phyloP scores from a whole-genome alignment of 2,329 filamentous ascomycete genomes.

The Botryotinia calthae region DNA sequence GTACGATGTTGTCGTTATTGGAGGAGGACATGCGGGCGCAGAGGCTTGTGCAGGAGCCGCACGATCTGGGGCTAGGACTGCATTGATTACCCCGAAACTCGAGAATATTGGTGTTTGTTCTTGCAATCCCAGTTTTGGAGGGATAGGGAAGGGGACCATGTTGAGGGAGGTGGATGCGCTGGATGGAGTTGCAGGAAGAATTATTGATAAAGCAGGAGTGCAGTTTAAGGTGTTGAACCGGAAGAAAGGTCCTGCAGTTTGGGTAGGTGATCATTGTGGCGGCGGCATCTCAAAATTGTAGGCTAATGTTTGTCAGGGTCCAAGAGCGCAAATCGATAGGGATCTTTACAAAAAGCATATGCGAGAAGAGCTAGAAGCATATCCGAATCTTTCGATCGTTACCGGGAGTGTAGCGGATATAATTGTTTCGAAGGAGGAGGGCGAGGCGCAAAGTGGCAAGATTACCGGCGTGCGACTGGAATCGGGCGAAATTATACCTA shows the following conservation, averaged over 20 bases:
- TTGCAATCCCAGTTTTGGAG: conserved; percentile 95
- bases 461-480: conserved; percentile 86
- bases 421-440: conserved; percentile 60
- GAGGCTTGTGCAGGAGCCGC: conserved; percentile 92
- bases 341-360: conserved; percentile 86
- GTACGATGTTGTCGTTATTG: conserved; percentile 93
- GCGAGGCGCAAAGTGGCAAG: conserved; percentile 57
- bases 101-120: conserved; percentile 93
- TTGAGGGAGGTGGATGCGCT: conserved; percentile 92
- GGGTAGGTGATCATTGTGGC: conserved; percentile 47
- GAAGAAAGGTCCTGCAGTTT: conserved; percentile 90
- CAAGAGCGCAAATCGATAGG: conserved; percentile 92
- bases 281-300: not conserved
- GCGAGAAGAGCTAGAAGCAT: conserved; percentile 77
- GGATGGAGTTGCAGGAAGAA: conserved; percentile 81
- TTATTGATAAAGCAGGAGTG: conserved; percentile 92
- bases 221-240: conserved; percentile 89
- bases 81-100: conserved; percentile 81
- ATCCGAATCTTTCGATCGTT: conserved; percentile 76
- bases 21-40: conserved; percentile 91
- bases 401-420: conserved; percentile 92
- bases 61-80: conserved; percentile 82
- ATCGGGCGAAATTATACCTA: conserved; percentile 78
- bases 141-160: conserved; percentile 98
- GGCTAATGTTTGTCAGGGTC: conserved; percentile 53